Conservation (phyloP, 345 rosid species). For the Diplotaxis tenuifolia region DNA sequence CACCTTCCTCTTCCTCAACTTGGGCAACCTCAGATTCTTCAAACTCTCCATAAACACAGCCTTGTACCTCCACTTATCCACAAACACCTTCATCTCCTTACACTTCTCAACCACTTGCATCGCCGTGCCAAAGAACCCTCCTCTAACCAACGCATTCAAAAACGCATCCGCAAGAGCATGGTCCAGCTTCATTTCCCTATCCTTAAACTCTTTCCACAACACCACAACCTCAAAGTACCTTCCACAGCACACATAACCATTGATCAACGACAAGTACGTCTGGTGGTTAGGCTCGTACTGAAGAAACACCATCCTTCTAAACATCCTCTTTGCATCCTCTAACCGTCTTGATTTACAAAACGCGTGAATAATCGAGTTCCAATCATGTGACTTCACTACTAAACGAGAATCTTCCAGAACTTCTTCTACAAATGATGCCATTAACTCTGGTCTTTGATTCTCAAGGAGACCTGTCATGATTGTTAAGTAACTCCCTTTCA, state of each 20-base stretch:
- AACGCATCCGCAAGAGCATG: slow-evolving; percentile 78
- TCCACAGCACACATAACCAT: slow-evolving; percentile 68
- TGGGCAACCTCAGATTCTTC: slow-evolving; percentile 79
- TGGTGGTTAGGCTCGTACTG: slow-evolving; percentile 79
- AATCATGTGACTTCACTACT: slow-evolving; percentile 89
- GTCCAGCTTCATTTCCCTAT: slow-evolving; percentile 54
- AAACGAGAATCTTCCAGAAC: slow-evolving; percentile 73
- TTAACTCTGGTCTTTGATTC: slow-evolving; percentile 70
- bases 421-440: slow-evolving; percentile 89
- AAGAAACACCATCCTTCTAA: slow-evolving; percentile 83
- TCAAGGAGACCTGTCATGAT: slow-evolving; percentile 81
- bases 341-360: slow-evolving; percentile 73
- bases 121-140: slow-evolving; percentile 88
- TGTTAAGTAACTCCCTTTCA: slow-evolving; percentile 77
- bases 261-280: slow-evolving; percentile 80
- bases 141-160: slow-evolving; percentile 74
- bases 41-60: slow-evolving; percentile 88
- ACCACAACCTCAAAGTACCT: slow-evolving; percentile 68
- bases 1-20: slow-evolving; percentile 62
- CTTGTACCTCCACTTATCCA: slow-evolving; percentile 92
- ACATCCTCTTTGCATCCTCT: slow-evolving; percentile 79
- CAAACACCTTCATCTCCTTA: slow-evolving; percentile 76
- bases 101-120: slow-evolving; percentile 93
- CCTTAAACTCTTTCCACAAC: slow-evolving; percentile 80
- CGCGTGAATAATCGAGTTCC: slow-evolving; percentile 94